A percentile compares a stretch with the other conserved stretches of the same genome.
Evolutionary conservation across 106 monocot species (phyloP).

Genomic region (Cymbidium sinense): DNA sequence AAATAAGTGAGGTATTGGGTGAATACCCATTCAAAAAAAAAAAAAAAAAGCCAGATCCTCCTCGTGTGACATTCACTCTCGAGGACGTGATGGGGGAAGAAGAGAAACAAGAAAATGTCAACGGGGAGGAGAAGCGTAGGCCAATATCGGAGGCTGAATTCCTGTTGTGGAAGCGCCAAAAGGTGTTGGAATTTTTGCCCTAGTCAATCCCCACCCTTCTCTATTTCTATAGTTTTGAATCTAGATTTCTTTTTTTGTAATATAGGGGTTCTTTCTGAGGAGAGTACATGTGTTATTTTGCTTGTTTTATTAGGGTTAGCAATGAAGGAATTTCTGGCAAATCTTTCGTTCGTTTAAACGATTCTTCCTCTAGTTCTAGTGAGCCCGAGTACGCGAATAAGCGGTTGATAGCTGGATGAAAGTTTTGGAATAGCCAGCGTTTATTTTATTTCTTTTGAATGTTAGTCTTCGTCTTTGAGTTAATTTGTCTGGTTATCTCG

Average conservation of each 20-base stretch:
- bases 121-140: background rate
- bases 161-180: slow-evolving; percentile 44
- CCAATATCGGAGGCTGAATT: slow-evolving; percentile 40
- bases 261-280: background rate
- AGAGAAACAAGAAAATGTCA: background rate
- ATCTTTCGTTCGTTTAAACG: background rate
- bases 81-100: slow-evolving; percentile 3
- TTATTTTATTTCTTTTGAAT: background rate
- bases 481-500: background rate
- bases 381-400: background rate
- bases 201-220: background rate
- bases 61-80: background rate
- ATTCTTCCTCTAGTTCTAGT: background rate
- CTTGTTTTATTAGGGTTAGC: background rate
- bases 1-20: no score
- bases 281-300: background rate
- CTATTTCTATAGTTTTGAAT: slow-evolving; percentile 6
- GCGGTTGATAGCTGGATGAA: background rate
- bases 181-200: slow-evolving; percentile 19
- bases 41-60: no score
- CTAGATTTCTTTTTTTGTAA: background rate
- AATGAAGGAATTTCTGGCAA: background rate
- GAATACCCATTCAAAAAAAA: no score
- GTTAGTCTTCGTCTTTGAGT: background rate
- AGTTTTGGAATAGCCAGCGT: background rate